phyloP scores from a whole-genome alignment of 139 green algal species.

The Picochlorum costavermella region DNA sequence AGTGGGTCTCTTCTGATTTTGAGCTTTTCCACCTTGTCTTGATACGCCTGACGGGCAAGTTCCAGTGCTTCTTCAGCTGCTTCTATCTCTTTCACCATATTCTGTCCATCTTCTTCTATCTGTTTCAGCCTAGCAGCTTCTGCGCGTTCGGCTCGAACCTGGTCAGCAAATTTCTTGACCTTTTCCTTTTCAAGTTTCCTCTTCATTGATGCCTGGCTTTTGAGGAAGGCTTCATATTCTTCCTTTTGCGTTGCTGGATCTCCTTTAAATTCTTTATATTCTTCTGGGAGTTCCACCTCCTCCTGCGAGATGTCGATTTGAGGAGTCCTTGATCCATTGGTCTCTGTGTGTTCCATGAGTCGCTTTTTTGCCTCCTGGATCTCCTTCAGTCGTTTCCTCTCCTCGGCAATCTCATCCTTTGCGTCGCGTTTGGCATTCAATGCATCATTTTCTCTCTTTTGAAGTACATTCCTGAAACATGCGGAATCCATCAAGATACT shows the following conservation, averaged over 20 bases:
- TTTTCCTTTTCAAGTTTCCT: conserved; percentile 33
- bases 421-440: conserved; percentile 27
- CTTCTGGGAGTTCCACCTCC: conserved; percentile 34
- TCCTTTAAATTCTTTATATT: conserved; percentile 38
- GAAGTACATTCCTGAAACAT: conserved; percentile 25
- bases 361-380: conserved; percentile 25
- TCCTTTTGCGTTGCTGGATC: conserved; percentile 31
- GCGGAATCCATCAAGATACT: conserved; percentile 26
- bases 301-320: background rate
- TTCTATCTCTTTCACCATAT: background rate
- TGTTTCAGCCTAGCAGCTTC: conserved; percentile 13
- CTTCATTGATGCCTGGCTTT: conserved; percentile 37
- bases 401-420: conserved; percentile 29
- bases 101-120: background rate
- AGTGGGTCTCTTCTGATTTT: conserved; percentile 25
- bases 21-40: conserved; percentile 30
- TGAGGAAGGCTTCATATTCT: conserved; percentile 26
- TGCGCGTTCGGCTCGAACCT: conserved; percentile 22
- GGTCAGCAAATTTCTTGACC: conserved; percentile 30
- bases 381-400: conserved; percentile 35
- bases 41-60: conserved; percentile 28
- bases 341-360: background rate
- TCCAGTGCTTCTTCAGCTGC: conserved; percentile 1
- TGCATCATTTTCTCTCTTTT: conserved; percentile 28
- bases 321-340: background rate